Percentiles rank a stretch among this genome's conserved stretches.
Evolutionary conservation across 2,329 filamentous ascomycete genomes (phyloP).

Genomic region (Aspergillus cejpii): DNA sequence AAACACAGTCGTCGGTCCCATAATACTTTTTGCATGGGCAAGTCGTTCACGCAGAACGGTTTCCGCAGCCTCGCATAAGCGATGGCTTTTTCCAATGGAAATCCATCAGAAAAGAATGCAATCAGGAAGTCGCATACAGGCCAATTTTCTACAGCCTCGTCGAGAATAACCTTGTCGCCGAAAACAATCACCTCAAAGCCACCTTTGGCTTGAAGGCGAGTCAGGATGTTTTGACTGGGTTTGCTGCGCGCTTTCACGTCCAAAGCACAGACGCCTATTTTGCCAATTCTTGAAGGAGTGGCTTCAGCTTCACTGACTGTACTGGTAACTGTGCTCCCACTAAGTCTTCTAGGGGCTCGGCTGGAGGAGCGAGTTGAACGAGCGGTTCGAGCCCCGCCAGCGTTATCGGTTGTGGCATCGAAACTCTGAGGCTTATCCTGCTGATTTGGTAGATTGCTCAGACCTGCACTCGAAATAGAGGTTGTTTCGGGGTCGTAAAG

Average conservation of each 20-base stretch:
- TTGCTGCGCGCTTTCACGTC: conserved; percentile 96
- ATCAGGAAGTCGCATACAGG: conserved; percentile 94
- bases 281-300: conserved; percentile 45
- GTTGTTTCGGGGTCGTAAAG: conserved; percentile 15
- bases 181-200: conserved; percentile 98
- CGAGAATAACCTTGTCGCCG: conserved; percentile 96
- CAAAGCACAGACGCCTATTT: conserved; percentile 88
- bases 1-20: conserved; percentile 94
- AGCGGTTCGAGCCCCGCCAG: conserved; percentile 32
- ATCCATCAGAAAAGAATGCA: conserved; percentile 96
- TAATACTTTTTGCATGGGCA: conserved; percentile 93
- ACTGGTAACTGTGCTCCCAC: conserved; percentile 72
- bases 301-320: conserved; percentile 62
- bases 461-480: conserved; percentile 11
- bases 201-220: conserved; percentile 77
- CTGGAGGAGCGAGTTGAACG: conserved; percentile 54
- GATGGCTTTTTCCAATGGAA: conserved; percentile 93
- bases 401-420: conserved; percentile 22
- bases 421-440: conserved; percentile 14
- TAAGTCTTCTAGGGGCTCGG: conserved; percentile 66
- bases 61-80: conserved; percentile 88
- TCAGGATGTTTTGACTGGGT: conserved; percentile 91
- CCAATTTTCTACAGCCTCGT: conserved; percentile 96
- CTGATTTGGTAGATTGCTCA: conserved; percentile 8
- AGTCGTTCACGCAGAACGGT: conserved; percentile 94